Conservation (phyloP, 441 rosid species). For the Erodium moschatum region DNA sequence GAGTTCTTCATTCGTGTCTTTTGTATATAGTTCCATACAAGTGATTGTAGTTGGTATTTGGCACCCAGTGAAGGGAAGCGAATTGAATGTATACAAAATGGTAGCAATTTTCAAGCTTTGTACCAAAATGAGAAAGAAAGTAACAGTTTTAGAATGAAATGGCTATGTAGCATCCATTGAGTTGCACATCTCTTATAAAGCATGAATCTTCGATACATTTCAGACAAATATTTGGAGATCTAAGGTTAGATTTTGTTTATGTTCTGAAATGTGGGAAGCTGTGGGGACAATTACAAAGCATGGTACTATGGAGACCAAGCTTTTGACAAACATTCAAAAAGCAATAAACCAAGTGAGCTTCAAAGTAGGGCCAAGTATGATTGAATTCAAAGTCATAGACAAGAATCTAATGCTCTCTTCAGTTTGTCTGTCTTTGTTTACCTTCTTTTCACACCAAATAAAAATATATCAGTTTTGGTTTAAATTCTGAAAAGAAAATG, state of each 20-base stretch:
- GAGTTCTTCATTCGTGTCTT: neutral
- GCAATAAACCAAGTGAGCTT: neutral
- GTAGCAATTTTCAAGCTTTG: neutral
- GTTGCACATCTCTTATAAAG: neutral
- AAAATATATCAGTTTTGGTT: neutral
- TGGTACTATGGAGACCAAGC: neutral
- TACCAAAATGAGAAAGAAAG: neutral
- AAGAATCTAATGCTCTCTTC: neutral
- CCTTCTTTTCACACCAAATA: neutral
- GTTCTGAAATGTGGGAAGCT: neutral
- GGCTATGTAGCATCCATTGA: neutral
- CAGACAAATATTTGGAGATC: neutral
- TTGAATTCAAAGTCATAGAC: constrained; percentile 3
- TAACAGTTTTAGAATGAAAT: neutral
- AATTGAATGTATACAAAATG: neutral
- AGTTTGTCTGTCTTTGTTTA: neutral
- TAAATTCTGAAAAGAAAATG: no score
- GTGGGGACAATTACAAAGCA: neutral
- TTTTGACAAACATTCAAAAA: constrained; percentile 1
- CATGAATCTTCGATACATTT: neutral
- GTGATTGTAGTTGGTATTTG: neutral
- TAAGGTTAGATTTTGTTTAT: neutral
- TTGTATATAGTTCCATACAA: neutral
- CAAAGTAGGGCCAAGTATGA: constrained; percentile 3
- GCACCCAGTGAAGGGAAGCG: no score